phyloP scores from a whole-genome alignment of 1,284 basidiomycete species.

The Rhodotorula sp. region DNA sequence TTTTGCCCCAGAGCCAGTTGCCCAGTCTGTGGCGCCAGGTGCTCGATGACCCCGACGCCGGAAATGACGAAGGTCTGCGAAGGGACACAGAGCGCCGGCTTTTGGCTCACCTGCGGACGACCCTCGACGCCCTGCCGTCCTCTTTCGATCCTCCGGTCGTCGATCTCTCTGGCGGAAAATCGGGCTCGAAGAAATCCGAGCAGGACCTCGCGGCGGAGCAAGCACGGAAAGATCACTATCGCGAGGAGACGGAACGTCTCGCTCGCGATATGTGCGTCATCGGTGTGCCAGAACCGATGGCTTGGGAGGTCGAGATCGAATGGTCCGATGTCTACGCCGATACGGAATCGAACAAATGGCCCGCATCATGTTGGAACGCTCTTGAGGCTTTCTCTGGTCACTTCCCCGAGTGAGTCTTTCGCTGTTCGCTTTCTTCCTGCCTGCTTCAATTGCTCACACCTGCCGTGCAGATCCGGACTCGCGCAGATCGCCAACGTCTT shows the following conservation, averaged over 20 bases:
- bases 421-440: not conserved
- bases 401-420: slow-evolving; percentile 59
- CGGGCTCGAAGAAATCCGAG: slow-evolving; percentile 48
- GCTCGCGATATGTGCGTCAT: slow-evolving; percentile 71
- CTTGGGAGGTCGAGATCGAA: slow-evolving; percentile 78
- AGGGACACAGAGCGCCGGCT: slow-evolving; percentile 68
- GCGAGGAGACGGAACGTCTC: slow-evolving; percentile 66
- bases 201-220: slow-evolving; percentile 47
- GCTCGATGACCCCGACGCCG: slow-evolving; percentile 69
- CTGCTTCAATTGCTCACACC: not conserved
- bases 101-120: slow-evolving; percentile 61
- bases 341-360: not conserved
- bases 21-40: slow-evolving; percentile 65
- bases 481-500: slow-evolving; percentile 10
- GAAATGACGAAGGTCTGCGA: slow-evolving; percentile 62
- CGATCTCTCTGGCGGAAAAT: slow-evolving; percentile 11
- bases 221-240: slow-evolving; percentile 56
- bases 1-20: slow-evolving; percentile 44
- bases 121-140: slow-evolving; percentile 59
- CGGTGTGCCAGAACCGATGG: slow-evolving; percentile 68
- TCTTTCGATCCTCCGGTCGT: slow-evolving; percentile 49
- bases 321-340: slow-evolving; percentile 65
- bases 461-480: slow-evolving; percentile 27
- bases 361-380: not conserved
- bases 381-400: slow-evolving; percentile 45